Conservation (phyloP, 148 eudicot species). For the Silene uniflora region DNA sequence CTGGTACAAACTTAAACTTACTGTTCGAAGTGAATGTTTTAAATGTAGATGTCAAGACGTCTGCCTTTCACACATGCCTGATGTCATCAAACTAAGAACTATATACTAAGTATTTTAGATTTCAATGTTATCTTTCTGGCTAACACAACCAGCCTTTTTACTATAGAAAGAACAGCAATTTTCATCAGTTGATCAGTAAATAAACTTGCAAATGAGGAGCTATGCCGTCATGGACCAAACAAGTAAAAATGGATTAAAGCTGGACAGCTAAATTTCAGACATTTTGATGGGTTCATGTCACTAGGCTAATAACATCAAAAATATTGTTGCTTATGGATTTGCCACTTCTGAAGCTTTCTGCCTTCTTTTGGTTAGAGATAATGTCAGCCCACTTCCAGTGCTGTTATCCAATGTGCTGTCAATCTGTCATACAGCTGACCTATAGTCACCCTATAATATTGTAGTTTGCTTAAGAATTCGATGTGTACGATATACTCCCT, state of each 20-base stretch:
- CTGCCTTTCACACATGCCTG: not conserved
- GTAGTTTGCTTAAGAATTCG: not conserved
- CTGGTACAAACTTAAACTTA: conserved; percentile 46
- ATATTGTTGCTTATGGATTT: not conserved
- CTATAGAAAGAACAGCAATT: not conserved
- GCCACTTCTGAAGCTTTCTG: not conserved
- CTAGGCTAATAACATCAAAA: not conserved
- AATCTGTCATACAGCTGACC: too few species aligned
- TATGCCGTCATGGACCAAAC: too few species aligned
- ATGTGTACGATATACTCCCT: not conserved
- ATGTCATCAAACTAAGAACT: not conserved
- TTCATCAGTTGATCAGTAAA: not conserved
- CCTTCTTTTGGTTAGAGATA: too few species aligned
- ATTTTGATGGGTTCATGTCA: not conserved
- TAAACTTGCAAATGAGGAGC: not conserved
- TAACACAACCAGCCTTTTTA: not conserved
- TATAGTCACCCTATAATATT: too few species aligned
- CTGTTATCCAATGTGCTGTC: not conserved
- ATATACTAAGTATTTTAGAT: not conserved
- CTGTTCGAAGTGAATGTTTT: not conserved
- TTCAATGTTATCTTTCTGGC: not conserved
- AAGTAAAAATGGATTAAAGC: not conserved
- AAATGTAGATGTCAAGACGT: not conserved
- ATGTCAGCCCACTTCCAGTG: not conserved
- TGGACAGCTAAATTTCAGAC: not conserved